phyloP scores from a whole-genome alignment of 2,329 filamentous ascomycete species.

The Colletotrichum cordylinicola region DNA sequence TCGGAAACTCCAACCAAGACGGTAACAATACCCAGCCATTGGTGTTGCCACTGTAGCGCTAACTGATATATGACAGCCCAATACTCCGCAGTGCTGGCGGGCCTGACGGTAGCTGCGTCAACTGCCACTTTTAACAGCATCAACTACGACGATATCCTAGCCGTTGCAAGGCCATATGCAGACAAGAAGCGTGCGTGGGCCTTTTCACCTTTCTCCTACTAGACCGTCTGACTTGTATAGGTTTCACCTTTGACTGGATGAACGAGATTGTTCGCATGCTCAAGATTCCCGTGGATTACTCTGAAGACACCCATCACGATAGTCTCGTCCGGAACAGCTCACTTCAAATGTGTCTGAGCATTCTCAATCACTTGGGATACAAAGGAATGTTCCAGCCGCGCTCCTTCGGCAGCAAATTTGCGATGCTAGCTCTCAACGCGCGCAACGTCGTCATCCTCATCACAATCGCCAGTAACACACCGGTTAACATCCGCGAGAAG shows the following conservation, averaged over 20 bases:
- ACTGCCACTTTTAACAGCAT: conserved; percentile 49
- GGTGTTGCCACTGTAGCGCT: conserved; percentile 19
- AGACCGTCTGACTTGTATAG: conserved; percentile 35
- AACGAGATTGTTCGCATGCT: conserved; percentile 72
- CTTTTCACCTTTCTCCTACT: background rate
- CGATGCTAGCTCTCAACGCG: conserved; percentile 77
- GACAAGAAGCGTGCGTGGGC: conserved; percentile 37
- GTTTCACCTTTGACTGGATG: conserved; percentile 67
- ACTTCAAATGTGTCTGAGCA: conserved; percentile 78
- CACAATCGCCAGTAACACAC: conserved; percentile 65
- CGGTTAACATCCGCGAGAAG: conserved; percentile 59
- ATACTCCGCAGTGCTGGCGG: conserved; percentile 65
- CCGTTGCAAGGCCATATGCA: conserved; percentile 63
- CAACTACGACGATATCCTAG: conserved; percentile 75
- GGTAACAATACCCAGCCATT: conserved; percentile 36
- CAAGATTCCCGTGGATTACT: conserved; percentile 81
- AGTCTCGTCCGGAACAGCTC: conserved; percentile 74
- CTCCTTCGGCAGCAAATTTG: conserved; percentile 73
- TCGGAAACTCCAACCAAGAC: conserved; percentile 53
- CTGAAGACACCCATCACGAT: conserved; percentile 75
- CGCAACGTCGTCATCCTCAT: conserved; percentile 73
- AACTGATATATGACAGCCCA: conserved; percentile 44
- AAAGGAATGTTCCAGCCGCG: conserved; percentile 66
- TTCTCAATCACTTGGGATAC: conserved; percentile 81
- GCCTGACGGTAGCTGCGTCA: conserved; percentile 59